Conservation (phyloP, 2,329 filamentous ascomycete species). For the Fusarium robinianum region DNA sequence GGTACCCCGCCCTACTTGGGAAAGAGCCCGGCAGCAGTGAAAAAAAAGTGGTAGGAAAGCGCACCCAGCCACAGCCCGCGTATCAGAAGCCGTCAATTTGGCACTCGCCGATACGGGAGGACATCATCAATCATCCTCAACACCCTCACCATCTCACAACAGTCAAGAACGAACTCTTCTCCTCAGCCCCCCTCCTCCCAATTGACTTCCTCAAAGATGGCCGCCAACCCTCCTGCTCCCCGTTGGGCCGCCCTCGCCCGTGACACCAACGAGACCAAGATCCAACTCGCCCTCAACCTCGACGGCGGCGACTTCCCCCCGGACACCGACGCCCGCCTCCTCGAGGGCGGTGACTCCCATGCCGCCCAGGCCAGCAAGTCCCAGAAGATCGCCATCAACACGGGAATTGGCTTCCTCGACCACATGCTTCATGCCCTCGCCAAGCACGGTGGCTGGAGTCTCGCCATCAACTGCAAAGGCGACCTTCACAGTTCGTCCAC, state of each 20-base stretch:
- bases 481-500: constrained; percentile 82
- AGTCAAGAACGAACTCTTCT: not conserved
- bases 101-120: constrained; percentile 38
- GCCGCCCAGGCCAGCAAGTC: constrained; percentile 82
- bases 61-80: constrained; percentile 15
- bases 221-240: constrained; percentile 36
- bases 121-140: constrained; percentile 6
- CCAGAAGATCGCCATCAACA: constrained; percentile 86
- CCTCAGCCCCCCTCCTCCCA: constrained; percentile 4
- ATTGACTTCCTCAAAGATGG: constrained; percentile 31
- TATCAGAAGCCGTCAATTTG: constrained; percentile 37
- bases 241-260: constrained; percentile 81
- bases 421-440: constrained; percentile 98
- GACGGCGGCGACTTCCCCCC: constrained; percentile 82
- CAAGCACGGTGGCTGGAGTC: constrained; percentile 94
- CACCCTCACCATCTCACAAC: constrained; percentile 3
- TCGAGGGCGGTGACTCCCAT: constrained; percentile 63
- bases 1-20: constrained; percentile 5
- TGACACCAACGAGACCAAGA: constrained; percentile 98
- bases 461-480: constrained; percentile 80
- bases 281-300: constrained; percentile 88
- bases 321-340: constrained; percentile 62
- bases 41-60: constrained; percentile 29
- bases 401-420: constrained; percentile 96
- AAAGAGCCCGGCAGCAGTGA: no score